phyloP scores from a whole-genome alignment of 805 yeast species.

The Wickerhamomyces strasburgensis region DNA sequence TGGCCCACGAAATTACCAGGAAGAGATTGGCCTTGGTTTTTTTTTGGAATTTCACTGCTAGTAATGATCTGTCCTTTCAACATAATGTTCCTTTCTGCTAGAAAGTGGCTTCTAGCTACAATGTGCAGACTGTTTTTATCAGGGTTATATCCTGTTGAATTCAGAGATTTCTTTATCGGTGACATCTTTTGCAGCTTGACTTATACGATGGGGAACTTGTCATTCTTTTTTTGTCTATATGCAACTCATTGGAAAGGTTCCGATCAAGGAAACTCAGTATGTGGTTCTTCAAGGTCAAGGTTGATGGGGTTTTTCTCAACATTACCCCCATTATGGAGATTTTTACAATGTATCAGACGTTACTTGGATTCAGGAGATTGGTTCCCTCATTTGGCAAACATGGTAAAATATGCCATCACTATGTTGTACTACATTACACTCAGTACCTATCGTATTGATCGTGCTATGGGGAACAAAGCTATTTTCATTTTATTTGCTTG shows the following conservation, averaged over 20 bases:
- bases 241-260: conserved; percentile 63
- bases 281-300: conserved; percentile 78
- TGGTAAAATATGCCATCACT: conserved; percentile 66
- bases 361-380: conserved; percentile 89
- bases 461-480: conserved; percentile 34
- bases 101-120: conserved; percentile 74
- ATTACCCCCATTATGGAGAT: conserved; percentile 86
- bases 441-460: conserved; percentile 71
- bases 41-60: conserved; percentile 46
- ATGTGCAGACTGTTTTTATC: conserved; percentile 69
- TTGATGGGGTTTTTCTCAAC: conserved; percentile 79
- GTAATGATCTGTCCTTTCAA: conserved; percentile 59
- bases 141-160: conserved; percentile 92
- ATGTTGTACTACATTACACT: conserved; percentile 65
- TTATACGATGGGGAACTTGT: conserved; percentile 79
- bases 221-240: conserved; percentile 82
- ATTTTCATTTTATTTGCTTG: conserved; percentile 70
- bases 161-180: conserved; percentile 88
- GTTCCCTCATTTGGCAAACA: conserved; percentile 94
- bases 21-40: conserved; percentile 76
- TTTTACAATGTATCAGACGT: conserved; percentile 87
- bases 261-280: conserved; percentile 37
- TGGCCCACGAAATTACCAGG: conserved; percentile 60
- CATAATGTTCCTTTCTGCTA: conserved; percentile 51
- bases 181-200: conserved; percentile 87